Evolutionary conservation across 177 flowering plant species (phyloP).

Genomic region (Telopea speciosissima): DNA sequence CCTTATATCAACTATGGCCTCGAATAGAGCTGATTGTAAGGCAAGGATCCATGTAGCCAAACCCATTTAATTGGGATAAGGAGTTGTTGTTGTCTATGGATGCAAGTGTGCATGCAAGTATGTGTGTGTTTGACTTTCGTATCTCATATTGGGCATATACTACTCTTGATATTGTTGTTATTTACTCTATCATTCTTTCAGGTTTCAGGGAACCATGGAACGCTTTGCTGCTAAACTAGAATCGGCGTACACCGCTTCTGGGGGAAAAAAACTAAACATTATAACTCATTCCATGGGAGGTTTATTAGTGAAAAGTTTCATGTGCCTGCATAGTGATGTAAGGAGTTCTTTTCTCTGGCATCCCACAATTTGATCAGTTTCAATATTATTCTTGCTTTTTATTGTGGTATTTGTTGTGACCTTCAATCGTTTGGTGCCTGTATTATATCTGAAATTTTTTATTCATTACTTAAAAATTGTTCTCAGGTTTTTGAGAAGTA

Average conservation of each 20-base stretch:
- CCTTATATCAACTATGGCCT: too few species aligned
- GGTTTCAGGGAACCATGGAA: constrained; percentile 73
- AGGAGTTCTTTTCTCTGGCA: constrained; percentile 10
- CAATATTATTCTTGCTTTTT: background rate
- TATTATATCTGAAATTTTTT: background rate
- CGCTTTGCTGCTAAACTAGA: constrained; percentile 67
- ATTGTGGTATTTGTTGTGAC: background rate
- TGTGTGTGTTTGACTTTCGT: background rate
- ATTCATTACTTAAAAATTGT: background rate
- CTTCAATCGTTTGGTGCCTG: constrained; percentile 1
- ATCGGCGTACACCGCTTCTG: constrained; percentile 69
- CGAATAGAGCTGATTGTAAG: too few species aligned
- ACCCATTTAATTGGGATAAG: too few species aligned
- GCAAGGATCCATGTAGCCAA: too few species aligned
- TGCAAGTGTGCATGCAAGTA: background rate
- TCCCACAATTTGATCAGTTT: background rate
- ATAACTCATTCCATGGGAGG: constrained; percentile 99
- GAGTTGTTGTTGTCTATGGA: too few species aligned
- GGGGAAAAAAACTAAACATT: constrained; percentile 75
- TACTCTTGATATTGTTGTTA: background rate
- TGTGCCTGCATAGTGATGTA: constrained; percentile 85
- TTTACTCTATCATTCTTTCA: constrained; percentile 20
- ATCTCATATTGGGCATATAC: background rate
- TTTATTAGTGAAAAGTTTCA: constrained; percentile 89
- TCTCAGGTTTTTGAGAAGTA: constrained; percentile 87